Conservation (phyloP, 2,329 filamentous ascomycete species). For the Monilinia fructigena region DNA sequence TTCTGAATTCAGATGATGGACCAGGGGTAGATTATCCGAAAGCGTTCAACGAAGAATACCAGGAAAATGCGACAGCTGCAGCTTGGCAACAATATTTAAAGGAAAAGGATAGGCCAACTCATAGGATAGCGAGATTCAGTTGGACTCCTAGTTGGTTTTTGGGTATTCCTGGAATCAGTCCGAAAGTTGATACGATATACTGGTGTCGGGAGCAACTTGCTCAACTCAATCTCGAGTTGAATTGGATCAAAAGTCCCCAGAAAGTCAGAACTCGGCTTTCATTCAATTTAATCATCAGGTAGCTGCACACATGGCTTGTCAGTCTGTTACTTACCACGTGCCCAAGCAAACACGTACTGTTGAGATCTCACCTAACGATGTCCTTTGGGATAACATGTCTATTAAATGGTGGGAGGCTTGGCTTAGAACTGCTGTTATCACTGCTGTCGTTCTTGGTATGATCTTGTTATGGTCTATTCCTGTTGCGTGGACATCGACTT, state of each 20-base stretch:
- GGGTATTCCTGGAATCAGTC: slow-evolving; percentile 72
- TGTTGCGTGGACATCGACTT: slow-evolving; percentile 79
- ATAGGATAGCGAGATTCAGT: slow-evolving; percentile 66
- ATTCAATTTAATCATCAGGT: slow-evolving; percentile 99
- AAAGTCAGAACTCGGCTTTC: slow-evolving; percentile 93
- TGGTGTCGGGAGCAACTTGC: slow-evolving; percentile 85
- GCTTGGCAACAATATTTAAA: slow-evolving; percentile 85
- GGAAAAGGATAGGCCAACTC: slow-evolving; percentile 79
- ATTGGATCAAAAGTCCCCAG: slow-evolving; percentile 78
- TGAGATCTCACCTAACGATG: slow-evolving; percentile 91
- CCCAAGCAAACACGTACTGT: slow-evolving; percentile 86
- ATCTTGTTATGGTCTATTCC: slow-evolving; percentile 88
- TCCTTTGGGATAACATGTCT: slow-evolving; percentile 97
- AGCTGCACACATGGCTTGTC: slow-evolving; percentile 96
- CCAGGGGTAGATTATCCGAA: slow-evolving; percentile 52
- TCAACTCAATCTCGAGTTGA: slow-evolving; percentile 86
- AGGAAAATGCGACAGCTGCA: slow-evolving; percentile 60
- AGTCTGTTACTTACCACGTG: slow-evolving; percentile 84
- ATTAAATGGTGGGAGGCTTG: slow-evolving; percentile 93
- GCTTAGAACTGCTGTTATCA: slow-evolving; percentile 57
- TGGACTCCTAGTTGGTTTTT: slow-evolving; percentile 67
- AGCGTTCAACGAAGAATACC: slow-evolving; percentile 61
- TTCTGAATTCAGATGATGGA: slow-evolving; percentile 40
- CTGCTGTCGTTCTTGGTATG: slow-evolving; percentile 68
- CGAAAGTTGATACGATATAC: slow-evolving; percentile 94